Evolutionary conservation across 164 flowering plant species (phyloP), one percentile per base, ranked within the genome.

Genomic region (Magnolia kwangsiensis): DNA sequence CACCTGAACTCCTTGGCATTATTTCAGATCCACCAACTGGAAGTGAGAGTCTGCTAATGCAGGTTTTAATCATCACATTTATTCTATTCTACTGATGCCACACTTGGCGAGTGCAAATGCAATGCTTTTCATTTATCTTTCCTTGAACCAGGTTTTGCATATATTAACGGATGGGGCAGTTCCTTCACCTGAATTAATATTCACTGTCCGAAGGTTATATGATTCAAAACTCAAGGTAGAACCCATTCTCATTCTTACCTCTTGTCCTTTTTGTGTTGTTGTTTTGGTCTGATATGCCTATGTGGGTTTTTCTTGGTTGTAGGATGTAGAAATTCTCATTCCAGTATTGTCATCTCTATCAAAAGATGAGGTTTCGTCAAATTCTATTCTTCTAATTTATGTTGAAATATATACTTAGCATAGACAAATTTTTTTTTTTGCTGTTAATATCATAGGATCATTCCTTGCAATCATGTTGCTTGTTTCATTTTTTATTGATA

Each of bases 21-120:
- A 84, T 96, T 77, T 88, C 97, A 23, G 93, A 93, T 82, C 96
- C 95, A 80, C 99, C 98, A 49, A 71, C 72, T 82, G 99, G 98
- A 87, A 90, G 98, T 72, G 89, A 90, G 79, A 85, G 82, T 76
- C 98, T 96, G 79, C 81, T 94, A 50, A 84, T 85, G 86, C 92
- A 90, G 98, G 99, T 96, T 71, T 76, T 64, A 4, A 59, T 55
- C 73, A 55, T 49, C 21, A 58, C 50, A 16, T 75, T n/a, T 45
- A 19, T 10, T 49, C 37, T 23, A 1, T 29, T 64, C 49, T 51
- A 63, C 45, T 63, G 16, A 3, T 7, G 29, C 50, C 72, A 74
- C 69, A 8, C 71, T 71, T 69, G 77, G 29, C 66, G 71, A 74
- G 31, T 21, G 7, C 74, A 18, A 51, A 51, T 55, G 6, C 63